Conservation (phyloP, 805 yeast species). For the Debaryomyces castellii region DNA sequence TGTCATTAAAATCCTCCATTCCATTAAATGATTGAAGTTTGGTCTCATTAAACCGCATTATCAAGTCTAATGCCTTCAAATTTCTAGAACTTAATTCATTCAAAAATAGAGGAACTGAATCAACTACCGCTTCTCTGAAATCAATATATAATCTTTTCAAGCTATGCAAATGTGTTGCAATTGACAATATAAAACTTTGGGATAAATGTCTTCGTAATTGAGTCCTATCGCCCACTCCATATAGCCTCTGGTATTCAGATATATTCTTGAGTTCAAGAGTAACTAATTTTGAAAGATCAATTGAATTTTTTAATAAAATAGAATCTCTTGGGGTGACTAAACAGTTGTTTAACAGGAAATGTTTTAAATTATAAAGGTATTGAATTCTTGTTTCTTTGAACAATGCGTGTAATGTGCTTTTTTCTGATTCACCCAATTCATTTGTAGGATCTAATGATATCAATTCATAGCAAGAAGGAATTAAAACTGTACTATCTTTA, state of each 20-base stretch:
- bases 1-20: slow-evolving; percentile 8
- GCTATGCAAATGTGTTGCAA: slow-evolving; percentile 22
- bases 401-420: slow-evolving; percentile 8
- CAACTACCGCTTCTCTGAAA: slow-evolving; percentile 40
- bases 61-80: slow-evolving; percentile 38
- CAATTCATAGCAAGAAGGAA: slow-evolving; percentile 18
- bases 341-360: slow-evolving; percentile 23
- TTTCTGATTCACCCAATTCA: slow-evolving; percentile 10
- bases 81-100: slow-evolving; percentile 10
- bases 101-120: slow-evolving; percentile 39
- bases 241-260: slow-evolving; percentile 36
- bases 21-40: slow-evolving; percentile 9
- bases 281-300: slow-evolving; percentile 19
- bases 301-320: slow-evolving; percentile 11
- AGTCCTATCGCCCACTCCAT: slow-evolving; percentile 3
- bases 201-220: too few species aligned
- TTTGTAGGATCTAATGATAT: slow-evolving; percentile 3
- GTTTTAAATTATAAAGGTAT: slow-evolving; percentile 14
- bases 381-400: slow-evolving; percentile 11
- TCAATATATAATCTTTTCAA: slow-evolving; percentile 36
- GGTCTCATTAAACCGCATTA: slow-evolving; percentile 40
- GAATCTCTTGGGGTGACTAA: slow-evolving; percentile 23
- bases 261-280: slow-evolving; percentile 32
- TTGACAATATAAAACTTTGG: slow-evolving; percentile 20
- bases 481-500: slow-evolving; percentile 11